Conservation (phyloP, 2,329 filamentous ascomycete species). For the Claviceps sp. region DNA sequence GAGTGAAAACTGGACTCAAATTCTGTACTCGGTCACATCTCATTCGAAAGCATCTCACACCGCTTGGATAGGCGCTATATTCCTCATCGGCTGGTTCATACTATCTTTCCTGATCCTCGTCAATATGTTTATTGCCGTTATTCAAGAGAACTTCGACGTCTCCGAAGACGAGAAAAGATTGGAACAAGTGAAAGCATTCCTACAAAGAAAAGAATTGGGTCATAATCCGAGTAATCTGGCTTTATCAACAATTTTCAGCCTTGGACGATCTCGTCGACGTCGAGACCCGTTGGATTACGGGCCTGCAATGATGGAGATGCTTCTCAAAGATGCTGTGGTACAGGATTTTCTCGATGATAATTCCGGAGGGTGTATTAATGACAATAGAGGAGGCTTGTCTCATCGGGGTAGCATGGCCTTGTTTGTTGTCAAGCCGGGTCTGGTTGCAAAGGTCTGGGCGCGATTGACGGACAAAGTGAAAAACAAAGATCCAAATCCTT, state of each 20-base stretch:
- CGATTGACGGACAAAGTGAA: constrained; percentile 42
- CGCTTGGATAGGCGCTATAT: constrained; percentile 85
- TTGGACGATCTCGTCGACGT: constrained; percentile 43
- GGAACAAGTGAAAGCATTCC: constrained; percentile 88
- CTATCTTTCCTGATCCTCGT: constrained; percentile 88
- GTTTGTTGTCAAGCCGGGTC: constrained; percentile 38
- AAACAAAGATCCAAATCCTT: constrained; percentile 77
- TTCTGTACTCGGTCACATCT: constrained; percentile 70
- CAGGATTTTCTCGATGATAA: constrained; percentile 86
- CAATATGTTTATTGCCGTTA: constrained; percentile 99
- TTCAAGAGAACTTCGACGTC: constrained; percentile 98
- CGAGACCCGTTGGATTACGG: constrained; percentile 86
- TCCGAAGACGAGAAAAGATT: constrained; percentile 96
- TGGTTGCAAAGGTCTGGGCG: constrained; percentile 48
- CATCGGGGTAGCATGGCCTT: constrained; percentile 20
- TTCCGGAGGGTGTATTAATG: constrained; percentile 17
- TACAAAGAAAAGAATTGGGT: constrained; percentile 79
- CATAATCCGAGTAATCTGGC: constrained; percentile 61
- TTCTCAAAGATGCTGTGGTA: constrained; percentile 91
- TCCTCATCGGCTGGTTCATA: constrained; percentile 92
- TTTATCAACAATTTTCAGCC: constrained; percentile 55
- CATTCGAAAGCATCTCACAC: constrained; percentile 53
- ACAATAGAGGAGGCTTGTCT: constrained; percentile 15
- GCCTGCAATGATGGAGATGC: constrained; percentile 84
- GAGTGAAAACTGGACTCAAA: constrained; percentile 87